Evolutionary conservation across 164 flowering plant species (phyloP).

Genomic region (Vitis amurensis): DNA sequence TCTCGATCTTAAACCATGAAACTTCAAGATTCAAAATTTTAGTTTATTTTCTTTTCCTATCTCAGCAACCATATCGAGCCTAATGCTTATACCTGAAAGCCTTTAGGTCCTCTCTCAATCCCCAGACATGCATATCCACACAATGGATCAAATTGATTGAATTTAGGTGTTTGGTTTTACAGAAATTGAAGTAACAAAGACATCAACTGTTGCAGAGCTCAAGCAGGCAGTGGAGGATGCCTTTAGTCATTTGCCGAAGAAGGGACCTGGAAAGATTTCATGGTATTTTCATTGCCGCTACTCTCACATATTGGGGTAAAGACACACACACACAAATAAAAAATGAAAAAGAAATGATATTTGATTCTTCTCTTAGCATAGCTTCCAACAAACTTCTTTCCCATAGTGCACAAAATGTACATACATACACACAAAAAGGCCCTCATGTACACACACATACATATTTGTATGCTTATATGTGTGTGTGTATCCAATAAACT

Average conservation of each 20-base stretch:
- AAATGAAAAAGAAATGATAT: no score
- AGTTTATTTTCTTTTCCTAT: no score
- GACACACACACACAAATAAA: not conserved
- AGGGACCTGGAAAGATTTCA: constrained; percentile 59
- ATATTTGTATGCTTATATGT: no score
- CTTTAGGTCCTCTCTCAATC: not conserved
- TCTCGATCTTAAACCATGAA: no score
- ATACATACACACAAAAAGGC: no score
- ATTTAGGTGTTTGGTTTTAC: constrained; percentile 2
- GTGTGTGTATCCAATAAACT: no score
- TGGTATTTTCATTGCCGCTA: constrained; percentile 43
- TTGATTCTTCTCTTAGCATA: no score
- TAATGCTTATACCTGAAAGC: not conserved
- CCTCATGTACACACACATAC: no score
- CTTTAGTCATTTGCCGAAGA: constrained; percentile 50
- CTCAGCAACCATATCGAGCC: no score
- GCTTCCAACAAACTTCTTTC: no score
- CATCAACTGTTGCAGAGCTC: constrained; percentile 60
- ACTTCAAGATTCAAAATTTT: no score
- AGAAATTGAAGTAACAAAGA: constrained; percentile 62
- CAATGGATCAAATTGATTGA: not conserved
- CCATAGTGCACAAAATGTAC: no score
- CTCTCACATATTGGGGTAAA: not conserved
- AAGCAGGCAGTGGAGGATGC: constrained; percentile 73
- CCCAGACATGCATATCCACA: not conserved